Percentiles rank a stretch among this genome's conserved stretches.
Conservation (phyloP, 2,329 filamentous ascomycete species). For the Colletotrichum euphorbiae region DNA sequence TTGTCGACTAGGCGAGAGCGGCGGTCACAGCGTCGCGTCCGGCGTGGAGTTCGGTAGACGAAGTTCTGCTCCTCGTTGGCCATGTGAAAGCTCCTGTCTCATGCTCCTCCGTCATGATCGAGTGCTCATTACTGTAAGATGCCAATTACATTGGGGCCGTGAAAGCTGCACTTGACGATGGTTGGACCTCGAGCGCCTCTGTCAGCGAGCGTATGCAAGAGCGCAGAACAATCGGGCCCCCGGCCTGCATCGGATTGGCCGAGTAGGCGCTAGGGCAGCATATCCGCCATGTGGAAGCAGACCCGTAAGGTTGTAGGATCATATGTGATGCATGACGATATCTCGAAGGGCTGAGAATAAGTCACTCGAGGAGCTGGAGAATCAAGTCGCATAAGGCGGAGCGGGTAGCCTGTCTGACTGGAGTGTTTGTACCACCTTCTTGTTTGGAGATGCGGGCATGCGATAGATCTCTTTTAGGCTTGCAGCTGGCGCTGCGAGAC, state of each 20-base stretch:
- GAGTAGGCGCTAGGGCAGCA: slow-evolving; percentile 21
- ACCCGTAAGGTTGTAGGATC: slow-evolving; percentile 8
- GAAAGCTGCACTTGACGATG: background rate
- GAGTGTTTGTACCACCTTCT: background rate
- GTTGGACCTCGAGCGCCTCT: background rate
- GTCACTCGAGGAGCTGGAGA: background rate
- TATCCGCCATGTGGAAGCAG: background rate
- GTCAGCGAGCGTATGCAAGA: background rate
- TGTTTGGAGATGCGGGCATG: slow-evolving; percentile 1
- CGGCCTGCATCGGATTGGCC: slow-evolving; percentile 10
- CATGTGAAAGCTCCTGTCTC: slow-evolving; percentile 15
- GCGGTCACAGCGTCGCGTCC: slow-evolving; percentile 10
- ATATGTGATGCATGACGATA: background rate
- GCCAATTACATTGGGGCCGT: background rate
- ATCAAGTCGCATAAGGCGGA: background rate
- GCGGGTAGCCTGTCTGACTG: background rate
- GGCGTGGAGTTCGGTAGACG: slow-evolving; percentile 1
- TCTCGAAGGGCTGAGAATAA: background rate
- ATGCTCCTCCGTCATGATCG: slow-evolving; percentile 8
- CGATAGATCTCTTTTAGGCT: background rate
- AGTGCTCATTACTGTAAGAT: background rate
- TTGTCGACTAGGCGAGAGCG: background rate
- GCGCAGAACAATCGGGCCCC: background rate
- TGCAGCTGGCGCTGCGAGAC: background rate
- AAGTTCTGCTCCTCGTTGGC: background rate